Percentiles rank a stretch among this genome's conserved stretches.
Evolutionary conservation across 495 filamentous ascomycete genomes (phyloP).

Genomic region (Aspergillus kassunensis): DNA sequence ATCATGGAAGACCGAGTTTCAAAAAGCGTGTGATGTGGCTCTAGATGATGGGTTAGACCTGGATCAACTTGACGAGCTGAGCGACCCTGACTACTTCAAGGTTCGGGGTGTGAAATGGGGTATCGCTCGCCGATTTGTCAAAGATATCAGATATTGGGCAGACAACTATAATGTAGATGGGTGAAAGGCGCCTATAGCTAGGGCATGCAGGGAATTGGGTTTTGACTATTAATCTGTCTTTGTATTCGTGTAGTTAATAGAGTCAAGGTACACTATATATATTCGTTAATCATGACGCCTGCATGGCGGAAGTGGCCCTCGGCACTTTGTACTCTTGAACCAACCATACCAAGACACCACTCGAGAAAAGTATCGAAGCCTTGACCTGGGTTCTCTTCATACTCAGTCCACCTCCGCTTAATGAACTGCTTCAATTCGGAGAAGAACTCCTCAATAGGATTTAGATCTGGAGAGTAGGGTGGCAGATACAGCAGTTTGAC

Average conservation of each 20-base stretch:
- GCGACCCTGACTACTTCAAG: too few relatives aligned
- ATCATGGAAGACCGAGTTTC: too few relatives aligned
- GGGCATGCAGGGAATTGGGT: too few relatives aligned
- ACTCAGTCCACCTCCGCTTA: constrained; percentile 11
- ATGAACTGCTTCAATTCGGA: constrained; percentile 27
- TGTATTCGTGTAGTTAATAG: background rate
- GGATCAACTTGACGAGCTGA: too few relatives aligned
- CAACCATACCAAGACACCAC: constrained; percentile 25
- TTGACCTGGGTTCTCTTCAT: constrained; percentile 34
- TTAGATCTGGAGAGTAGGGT: constrained; percentile 26
- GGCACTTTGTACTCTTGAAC: constrained; percentile 18
- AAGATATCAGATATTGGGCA: too few relatives aligned
- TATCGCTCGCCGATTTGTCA: too few relatives aligned
- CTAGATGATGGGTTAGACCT: too few relatives aligned
- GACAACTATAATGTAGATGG: background rate
- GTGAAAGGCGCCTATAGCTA: too few relatives aligned
- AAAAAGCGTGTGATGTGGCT: too few relatives aligned
- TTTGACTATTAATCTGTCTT: background rate
- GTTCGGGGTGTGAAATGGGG: too few relatives aligned
- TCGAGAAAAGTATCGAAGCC: constrained; percentile 28
- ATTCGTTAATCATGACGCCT: background rate
- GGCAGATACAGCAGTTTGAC: constrained; percentile 35
- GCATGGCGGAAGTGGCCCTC: constrained; percentile 26
- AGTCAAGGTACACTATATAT: background rate
- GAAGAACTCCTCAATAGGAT: constrained; percentile 27